Base-by-base conservation (phyloP, 2,329 filamentous ascomycete genomes). In the Aureobasidium sp. region DNA sequence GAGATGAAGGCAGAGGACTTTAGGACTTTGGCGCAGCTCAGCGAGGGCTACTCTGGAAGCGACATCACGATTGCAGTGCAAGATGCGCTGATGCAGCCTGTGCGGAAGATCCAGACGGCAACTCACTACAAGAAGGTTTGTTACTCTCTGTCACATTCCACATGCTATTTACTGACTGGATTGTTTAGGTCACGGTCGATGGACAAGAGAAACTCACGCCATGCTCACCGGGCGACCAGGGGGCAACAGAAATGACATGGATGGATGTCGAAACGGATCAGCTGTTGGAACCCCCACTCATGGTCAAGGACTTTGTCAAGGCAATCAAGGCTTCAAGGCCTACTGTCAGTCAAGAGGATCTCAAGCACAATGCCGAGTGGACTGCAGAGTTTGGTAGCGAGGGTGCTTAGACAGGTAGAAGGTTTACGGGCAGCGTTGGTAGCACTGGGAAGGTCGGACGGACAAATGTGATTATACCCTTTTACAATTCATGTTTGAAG, bases 1-100 rank as follows among this genome's bases (percentile, higher is more conserved):
- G 87, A 91, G 44, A 81, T 99, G 64, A 86, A 85, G 62, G 77
- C 84, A 17, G 83, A 85, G 37, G 94, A 99, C 74, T 97, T 86
- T 75, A 85, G 87, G 68, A 84, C 87, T 62, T 78, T 99, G 66
- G 91, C 89, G 2, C 82, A 89, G 69, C 79, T 93, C 70, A 91
- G 90, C 57, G 93, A 97, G 64, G 94, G 94, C 0, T 99, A 96
- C 76, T 97, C 92, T 0, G 94, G 94, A 39, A 95, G 89, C 66
- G 94, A 99, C 84, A 97, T 99, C 69, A 86, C 84, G 70, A 97
- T 97, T 71, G 91, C 91, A 3, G 94, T 97, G 22, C 94, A 99
- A 75, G 90, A 95, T 73, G 94, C 94, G 0, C 79, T 99, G 42
- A 99, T 99, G 94, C 91, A 97, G 72, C 95, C 94, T 1, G 90